Percentiles rank a stretch among this genome's conserved stretches.
Evolutionary conservation across 371 early-diverging fungal genomes (phyloP).

Genomic region (Syncephalis fuscata): DNA sequence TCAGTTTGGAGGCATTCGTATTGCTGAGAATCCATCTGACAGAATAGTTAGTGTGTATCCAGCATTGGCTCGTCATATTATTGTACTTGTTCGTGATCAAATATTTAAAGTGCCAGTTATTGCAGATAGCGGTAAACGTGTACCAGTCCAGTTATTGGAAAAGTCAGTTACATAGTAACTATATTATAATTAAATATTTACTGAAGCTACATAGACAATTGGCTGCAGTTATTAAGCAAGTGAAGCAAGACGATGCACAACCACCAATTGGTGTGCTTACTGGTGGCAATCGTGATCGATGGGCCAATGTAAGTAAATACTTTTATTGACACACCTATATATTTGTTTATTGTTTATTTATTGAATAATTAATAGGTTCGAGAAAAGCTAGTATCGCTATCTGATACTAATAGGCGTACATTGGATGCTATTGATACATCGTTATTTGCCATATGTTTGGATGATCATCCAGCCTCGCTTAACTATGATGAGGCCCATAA

Average conservation of each 20-base stretch:
- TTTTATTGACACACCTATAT: not conserved
- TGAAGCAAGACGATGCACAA: constrained; percentile 22
- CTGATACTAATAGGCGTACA: constrained; percentile 33
- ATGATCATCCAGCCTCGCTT: constrained; percentile 40
- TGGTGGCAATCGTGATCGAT: constrained; percentile 70
- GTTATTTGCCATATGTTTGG: constrained; percentile 73
- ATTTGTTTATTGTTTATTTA: not conserved
- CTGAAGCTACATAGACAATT: constrained; percentile 27
- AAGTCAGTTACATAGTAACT: constrained; percentile 15
- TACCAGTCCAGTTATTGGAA: constrained; percentile 39
- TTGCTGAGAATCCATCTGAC: constrained; percentile 51
- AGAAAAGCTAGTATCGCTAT: constrained; percentile 15
- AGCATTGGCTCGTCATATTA: constrained; percentile 53
- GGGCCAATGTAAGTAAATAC: constrained; percentile 32
- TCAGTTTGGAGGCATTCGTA: constrained; percentile 69
- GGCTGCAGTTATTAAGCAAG: constrained; percentile 30
- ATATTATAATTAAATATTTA: not conserved
- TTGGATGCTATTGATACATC: constrained; percentile 57
- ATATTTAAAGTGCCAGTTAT: constrained; percentile 60
- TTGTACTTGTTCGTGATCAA: constrained; percentile 69
- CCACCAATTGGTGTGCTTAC: constrained; percentile 67
- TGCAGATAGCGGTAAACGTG: constrained; percentile 42
- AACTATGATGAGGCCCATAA: constrained; percentile 47
- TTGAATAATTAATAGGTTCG: constrained; percentile 13
- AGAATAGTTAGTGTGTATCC: constrained; percentile 49